Evolutionary conservation across 2,329 filamentous ascomycete species (phyloP).

Genomic region (Sphaerostilbella broomeana): DNA sequence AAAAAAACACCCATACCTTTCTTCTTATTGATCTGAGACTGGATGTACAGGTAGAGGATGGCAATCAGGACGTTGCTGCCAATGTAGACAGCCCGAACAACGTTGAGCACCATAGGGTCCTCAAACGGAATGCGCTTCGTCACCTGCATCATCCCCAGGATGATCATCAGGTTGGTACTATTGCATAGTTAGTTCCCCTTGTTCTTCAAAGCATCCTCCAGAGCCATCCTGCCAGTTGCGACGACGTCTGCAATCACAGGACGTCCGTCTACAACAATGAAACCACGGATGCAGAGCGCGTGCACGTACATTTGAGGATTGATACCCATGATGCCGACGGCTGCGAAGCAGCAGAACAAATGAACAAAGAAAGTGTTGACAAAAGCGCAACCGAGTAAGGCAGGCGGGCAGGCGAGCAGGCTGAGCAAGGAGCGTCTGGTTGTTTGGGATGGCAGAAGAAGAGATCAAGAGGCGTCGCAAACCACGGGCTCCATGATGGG

Average conservation of each 20-base stretch:
- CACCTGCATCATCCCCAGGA: slow-evolving; percentile 96
- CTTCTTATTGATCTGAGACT: slow-evolving; percentile 85
- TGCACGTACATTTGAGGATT: slow-evolving; percentile 57
- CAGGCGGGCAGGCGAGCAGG: too few relatives aligned
- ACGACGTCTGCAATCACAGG: slow-evolving; percentile 1
- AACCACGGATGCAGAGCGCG: background rate
- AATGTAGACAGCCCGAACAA: slow-evolving; percentile 49
- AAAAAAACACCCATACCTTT: slow-evolving; percentile 80
- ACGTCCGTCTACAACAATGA: background rate
- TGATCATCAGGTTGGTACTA: slow-evolving; percentile 89
- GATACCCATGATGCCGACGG: slow-evolving; percentile 50
- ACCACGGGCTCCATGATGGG: too few relatives aligned
- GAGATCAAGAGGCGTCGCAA: too few relatives aligned
- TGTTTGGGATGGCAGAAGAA: too few relatives aligned
- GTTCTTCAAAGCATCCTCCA: slow-evolving; percentile 6
- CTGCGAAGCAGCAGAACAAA: background rate
- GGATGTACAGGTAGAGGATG: slow-evolving; percentile 77
- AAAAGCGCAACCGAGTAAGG: too few relatives aligned
- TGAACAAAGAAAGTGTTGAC: background rate
- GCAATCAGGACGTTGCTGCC: slow-evolving; percentile 74
- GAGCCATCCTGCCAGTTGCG: background rate
- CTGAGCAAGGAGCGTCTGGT: too few relatives aligned
- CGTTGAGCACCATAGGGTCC: slow-evolving; percentile 58
- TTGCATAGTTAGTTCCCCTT: slow-evolving; percentile 17
- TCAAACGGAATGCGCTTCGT: slow-evolving; percentile 95